phyloP scores from a whole-genome alignment of 2,329 filamentous ascomycete species.

The Pseudogymnoascus sp. region DNA sequence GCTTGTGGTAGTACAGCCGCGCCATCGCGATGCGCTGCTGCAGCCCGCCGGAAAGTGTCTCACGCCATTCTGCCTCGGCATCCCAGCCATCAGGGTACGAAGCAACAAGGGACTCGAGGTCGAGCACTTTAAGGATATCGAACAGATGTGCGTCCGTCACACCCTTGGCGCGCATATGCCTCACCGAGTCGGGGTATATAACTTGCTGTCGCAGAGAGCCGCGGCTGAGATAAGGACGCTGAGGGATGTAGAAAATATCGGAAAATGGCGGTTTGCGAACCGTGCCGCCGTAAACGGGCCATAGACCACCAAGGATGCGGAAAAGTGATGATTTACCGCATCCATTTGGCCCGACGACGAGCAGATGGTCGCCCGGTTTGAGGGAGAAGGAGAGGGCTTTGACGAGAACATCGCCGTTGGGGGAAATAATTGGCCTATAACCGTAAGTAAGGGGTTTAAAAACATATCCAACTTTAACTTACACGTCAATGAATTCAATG shows the following conservation, averaged over 20 bases:
- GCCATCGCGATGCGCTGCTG: slow-evolving; percentile 98
- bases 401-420: slow-evolving; percentile 89
- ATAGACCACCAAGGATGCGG: slow-evolving; percentile 89
- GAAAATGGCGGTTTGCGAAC: slow-evolving; percentile 87
- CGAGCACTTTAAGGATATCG: slow-evolving; percentile 68
- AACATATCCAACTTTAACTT: slow-evolving; percentile 30
- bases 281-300: slow-evolving; percentile 93
- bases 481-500: slow-evolving; percentile 79
- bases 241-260: slow-evolving; percentile 97
- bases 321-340: slow-evolving; percentile 96
- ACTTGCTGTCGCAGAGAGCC: slow-evolving; percentile 94
- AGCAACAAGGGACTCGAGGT: slow-evolving; percentile 75
- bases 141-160: slow-evolving; percentile 76
- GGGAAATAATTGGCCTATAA: slow-evolving; percentile 76
- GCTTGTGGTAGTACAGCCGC: slow-evolving; percentile 84
- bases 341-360: slow-evolving; percentile 90
- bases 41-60: slow-evolving; percentile 82
- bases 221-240: slow-evolving; percentile 85
- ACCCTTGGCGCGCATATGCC: slow-evolving; percentile 78
- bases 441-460: slow-evolving; percentile 17
- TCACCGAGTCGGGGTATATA: slow-evolving; percentile 85
- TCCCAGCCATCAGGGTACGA: slow-evolving; percentile 77
- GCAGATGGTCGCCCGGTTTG: slow-evolving; percentile 76
- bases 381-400: slow-evolving; percentile 81
- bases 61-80: slow-evolving; percentile 92